Conservation (phyloP, 169 alveolate genomes). For the Eimeria sp. region DNA sequence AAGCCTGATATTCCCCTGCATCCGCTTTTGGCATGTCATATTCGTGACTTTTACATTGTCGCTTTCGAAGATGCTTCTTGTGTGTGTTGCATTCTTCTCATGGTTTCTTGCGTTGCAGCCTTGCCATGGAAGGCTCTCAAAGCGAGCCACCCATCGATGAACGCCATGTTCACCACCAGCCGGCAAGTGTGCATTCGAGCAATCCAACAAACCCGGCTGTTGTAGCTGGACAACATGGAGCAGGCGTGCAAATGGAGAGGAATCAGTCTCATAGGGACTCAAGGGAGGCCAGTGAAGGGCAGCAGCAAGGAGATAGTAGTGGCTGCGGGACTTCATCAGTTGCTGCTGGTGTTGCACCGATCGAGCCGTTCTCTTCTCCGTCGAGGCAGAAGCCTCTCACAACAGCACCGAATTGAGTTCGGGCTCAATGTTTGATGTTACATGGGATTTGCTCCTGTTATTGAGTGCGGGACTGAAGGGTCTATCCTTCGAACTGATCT, state of each 20-base stretch:
- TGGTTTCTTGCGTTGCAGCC: background rate
- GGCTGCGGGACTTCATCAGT: background rate
- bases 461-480: background rate
- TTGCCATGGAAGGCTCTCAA: background rate
- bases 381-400: background rate
- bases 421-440: background rate
- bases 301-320: background rate
- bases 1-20: background rate
- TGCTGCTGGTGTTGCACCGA: background rate
- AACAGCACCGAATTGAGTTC: background rate
- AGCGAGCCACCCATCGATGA: background rate
- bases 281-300: background rate
- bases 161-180: background rate
- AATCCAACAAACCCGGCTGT: background rate
- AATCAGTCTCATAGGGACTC: background rate
- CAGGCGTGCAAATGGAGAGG: background rate
- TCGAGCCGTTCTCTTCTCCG: background rate
- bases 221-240: background rate
- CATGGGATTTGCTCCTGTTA: background rate
- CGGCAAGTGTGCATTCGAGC: background rate
- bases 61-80: background rate
- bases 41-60: background rate
- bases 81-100: background rate
- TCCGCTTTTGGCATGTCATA: background rate
- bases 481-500: background rate